Evolutionary conservation across 2,329 filamentous ascomycete species (phyloP).

Genomic region (Stagonosporopsis rhizophila): DNA sequence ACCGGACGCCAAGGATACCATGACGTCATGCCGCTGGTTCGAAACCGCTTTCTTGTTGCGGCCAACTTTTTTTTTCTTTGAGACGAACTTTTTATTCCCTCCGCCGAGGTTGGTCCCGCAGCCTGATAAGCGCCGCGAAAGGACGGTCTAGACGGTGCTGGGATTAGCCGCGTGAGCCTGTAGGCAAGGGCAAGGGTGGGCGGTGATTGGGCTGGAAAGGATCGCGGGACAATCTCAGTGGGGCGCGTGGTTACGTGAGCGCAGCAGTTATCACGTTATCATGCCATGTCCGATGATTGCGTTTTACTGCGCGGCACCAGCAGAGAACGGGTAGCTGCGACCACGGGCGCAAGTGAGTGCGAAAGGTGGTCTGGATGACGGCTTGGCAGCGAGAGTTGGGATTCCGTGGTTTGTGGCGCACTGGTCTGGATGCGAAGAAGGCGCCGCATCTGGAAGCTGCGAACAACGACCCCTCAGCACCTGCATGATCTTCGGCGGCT

Average conservation of each 20-base stretch:
- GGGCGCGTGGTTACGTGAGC: neutral
- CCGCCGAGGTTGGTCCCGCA: neutral
- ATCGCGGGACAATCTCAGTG: neutral
- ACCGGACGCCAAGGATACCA: conserved; percentile 5
- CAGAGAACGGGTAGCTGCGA: neutral
- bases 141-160: conserved; percentile 7
- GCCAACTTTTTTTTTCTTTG: conserved; percentile 15
- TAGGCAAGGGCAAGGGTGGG: neutral
- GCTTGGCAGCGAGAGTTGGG: no score
- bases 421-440: neutral
- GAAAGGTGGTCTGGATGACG: no score
- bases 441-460: conserved; percentile 9
- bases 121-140: neutral
- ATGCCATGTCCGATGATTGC: neutral
- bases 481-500: conserved; percentile 11
- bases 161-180: conserved; percentile 7
- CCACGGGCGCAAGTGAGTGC: no score
- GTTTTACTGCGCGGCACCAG: neutral
- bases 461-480: neutral
- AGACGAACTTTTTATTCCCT: neutral
- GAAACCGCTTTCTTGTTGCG: neutral
- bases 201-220: neutral
- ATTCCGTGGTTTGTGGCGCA: neutral
- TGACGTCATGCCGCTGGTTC: conserved; percentile 9
- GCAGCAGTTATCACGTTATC: conserved; percentile 2